These are phyloP conservation scores for Aechmea fasciata DNA, from an alignment of 176 grass and related monocot genomes.

Conservation along the genomic window DNA sequence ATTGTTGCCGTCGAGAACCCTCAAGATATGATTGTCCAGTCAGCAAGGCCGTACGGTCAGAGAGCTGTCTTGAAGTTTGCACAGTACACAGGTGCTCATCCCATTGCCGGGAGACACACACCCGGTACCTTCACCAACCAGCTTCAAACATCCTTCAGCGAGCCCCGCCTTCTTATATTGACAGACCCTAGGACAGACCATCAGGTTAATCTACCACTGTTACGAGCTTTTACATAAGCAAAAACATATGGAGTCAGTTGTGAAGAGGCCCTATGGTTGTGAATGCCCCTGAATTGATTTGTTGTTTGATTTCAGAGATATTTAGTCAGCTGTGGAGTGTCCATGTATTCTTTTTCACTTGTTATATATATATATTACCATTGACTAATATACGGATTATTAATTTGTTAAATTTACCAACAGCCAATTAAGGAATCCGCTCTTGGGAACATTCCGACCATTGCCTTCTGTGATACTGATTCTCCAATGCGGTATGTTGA, in stretches of 20 bases:
- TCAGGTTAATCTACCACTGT: slow-evolving; percentile 32
- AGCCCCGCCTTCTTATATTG: slow-evolving; percentile 80
- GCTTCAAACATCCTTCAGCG: slow-evolving; percentile 84
- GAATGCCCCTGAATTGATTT: too few relatives aligned
- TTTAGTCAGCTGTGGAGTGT: too few relatives aligned
- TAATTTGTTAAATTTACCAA: background rate
- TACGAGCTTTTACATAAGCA: background rate
- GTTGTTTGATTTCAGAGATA: too few relatives aligned
- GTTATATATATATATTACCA: too few relatives aligned
- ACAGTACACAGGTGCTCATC: slow-evolving; percentile 75
- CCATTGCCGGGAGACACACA: slow-evolving; percentile 82
- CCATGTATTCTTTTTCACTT: too few relatives aligned
- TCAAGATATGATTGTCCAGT: slow-evolving; percentile 87
- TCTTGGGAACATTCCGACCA: slow-evolving; percentile 75
- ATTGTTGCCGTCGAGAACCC: slow-evolving; percentile 92
- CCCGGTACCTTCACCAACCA: slow-evolving; percentile 93
- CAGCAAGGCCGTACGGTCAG: slow-evolving; percentile 85
- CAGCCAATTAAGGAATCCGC: slow-evolving; percentile 96
- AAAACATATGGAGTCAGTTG: too few relatives aligned
- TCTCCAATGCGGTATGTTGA: slow-evolving; percentile 88
- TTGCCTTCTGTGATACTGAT: slow-evolving; percentile 90
- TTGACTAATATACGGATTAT: background rate
- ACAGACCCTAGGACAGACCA: slow-evolving; percentile 88
- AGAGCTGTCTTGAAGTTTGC: slow-evolving; percentile 86
- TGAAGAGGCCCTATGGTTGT: too few relatives aligned